Evolutionary conservation across 805 yeast genomes (phyloP).

Genomic region (Isabelozyma gotoi): DNA sequence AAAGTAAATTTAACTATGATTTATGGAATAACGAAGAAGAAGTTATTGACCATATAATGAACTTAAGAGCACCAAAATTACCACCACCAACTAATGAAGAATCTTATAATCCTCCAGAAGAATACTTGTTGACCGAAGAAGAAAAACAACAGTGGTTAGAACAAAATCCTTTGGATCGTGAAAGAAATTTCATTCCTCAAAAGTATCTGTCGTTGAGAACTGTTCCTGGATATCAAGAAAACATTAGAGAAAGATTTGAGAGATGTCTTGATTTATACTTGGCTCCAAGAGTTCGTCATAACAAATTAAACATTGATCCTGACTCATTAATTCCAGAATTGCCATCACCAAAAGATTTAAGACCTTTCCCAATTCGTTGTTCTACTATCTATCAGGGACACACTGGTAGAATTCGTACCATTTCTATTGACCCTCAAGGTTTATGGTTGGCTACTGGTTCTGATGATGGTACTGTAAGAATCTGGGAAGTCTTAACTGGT

Average conservation of each 20-base stretch:
- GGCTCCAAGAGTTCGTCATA: constrained; percentile 93
- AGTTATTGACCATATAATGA: constrained; percentile 79
- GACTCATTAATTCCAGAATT: constrained; percentile 93
- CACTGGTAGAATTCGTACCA: constrained; percentile 72
- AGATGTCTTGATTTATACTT: constrained; percentile 89
- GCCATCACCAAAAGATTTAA: constrained; percentile 93
- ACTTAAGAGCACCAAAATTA: constrained; percentile 88
- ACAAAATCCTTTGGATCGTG: constrained; percentile 74
- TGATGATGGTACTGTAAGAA: constrained; percentile 91
- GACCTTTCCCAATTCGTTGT: constrained; percentile 93
- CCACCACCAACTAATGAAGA: constrained; percentile 97
- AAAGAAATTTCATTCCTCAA: constrained; percentile 75
- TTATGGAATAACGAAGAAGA: constrained; percentile 70
- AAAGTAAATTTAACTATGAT: constrained; percentile 59
- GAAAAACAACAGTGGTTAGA: constrained; percentile 72
- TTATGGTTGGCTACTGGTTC: constrained; percentile 97
- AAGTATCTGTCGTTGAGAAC: constrained; percentile 79
- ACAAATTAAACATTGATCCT: constrained; percentile 91
- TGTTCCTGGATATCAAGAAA: constrained; percentile 89
- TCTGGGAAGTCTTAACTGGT: constrained; percentile 97
- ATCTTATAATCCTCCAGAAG: constrained; percentile 96
- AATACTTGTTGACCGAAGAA: constrained; percentile 78
- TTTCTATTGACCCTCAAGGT: constrained; percentile 86
- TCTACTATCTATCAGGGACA: constrained; percentile 87
- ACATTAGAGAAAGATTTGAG: constrained; percentile 88